Evolutionary conservation across 2,329 filamentous ascomycete species (phyloP), one percentile per base, ranked within the genome.

Genomic region (Cladobotryum mycophilum): DNA sequence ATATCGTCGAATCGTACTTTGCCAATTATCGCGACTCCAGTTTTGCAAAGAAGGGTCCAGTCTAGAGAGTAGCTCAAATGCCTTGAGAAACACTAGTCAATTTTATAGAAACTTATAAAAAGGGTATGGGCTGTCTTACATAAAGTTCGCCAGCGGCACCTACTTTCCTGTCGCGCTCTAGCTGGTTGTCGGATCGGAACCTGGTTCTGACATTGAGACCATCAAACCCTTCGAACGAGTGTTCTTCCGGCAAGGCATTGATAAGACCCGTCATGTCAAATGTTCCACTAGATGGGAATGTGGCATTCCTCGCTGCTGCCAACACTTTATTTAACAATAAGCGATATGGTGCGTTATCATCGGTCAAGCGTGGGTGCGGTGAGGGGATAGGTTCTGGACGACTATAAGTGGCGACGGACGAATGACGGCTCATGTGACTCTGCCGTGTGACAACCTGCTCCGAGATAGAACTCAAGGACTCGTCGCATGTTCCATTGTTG

Each of bases 1-100:
- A 52, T 69, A 65, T 33, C 60, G 59, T 13, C 74, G 64, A 12
- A 78, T 75, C 1, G 59, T 75, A 53, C 74, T 78, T 48, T 64
- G 59, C 75, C 76, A 79, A 43, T 76, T 76, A 3, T 55, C 46
- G 2, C 54, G 46, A 3, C 52, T 54, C 43, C 76, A 77, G 2
- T 50, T 55, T 2, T 64, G 60, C 8, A 70, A 55, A 8, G 25
- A 30, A 30, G 25, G 25, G 5, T 25, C 13, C 20, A 69, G 50
- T 5, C 53, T 45, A 11, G 58, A 59, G 4, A 76, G 60, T 1
- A 70, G 41, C 49, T 74, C 67, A 51, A 71, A 73, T 1, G 72
- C 68, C 71, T 74, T 54, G 12, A 33, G 6, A 12, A 25, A 14
- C 5, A 44, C 6, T 15, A 5, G 6, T 33, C 14, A 33, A 14